Conservation (phyloP, 2,329 filamentous ascomycete genomes). For the Diplodia mutila region DNA sequence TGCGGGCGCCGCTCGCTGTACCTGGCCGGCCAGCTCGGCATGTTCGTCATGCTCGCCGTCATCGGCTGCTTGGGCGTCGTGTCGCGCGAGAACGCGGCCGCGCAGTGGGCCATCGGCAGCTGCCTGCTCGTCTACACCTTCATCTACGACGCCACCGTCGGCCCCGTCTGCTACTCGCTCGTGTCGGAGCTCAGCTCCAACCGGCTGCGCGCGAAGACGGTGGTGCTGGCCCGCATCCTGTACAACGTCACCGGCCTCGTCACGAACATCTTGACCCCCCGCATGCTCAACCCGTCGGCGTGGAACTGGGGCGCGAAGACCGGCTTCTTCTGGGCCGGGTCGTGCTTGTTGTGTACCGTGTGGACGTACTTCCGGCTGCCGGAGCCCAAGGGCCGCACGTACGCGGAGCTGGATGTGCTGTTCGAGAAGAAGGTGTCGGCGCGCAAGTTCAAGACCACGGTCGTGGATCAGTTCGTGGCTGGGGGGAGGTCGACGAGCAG, state of each 20-base stretch:
- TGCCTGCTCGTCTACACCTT: constrained; percentile 54
- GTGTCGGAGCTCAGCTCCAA: constrained; percentile 82
- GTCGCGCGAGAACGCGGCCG: constrained; percentile 50
- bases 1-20: constrained; percentile 77
- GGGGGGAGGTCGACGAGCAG: background rate
- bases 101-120: constrained; percentile 46
- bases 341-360: constrained; percentile 76
- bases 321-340: constrained; percentile 84
- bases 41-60: constrained; percentile 70
- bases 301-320: constrained; percentile 88
- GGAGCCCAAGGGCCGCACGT: constrained; percentile 77
- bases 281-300: constrained; percentile 81
- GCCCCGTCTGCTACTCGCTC: constrained; percentile 85
- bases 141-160: constrained; percentile 82
- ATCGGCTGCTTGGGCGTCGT: constrained; percentile 80
- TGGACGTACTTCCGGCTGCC: constrained; percentile 82
- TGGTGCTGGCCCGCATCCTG: constrained; percentile 77
- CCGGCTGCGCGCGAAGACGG: constrained; percentile 86
- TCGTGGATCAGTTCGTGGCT: constrained; percentile 13
- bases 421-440: constrained; percentile 62
- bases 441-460: constrained; percentile 31
- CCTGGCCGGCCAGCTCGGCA: constrained; percentile 60
- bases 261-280: constrained; percentile 78
- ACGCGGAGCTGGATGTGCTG: constrained; percentile 80
- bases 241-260: constrained; percentile 78